Evolutionary conservation across 1,139 yeast genomes (phyloP).

Genomic region (Martiniozyma asiatica): DNA sequence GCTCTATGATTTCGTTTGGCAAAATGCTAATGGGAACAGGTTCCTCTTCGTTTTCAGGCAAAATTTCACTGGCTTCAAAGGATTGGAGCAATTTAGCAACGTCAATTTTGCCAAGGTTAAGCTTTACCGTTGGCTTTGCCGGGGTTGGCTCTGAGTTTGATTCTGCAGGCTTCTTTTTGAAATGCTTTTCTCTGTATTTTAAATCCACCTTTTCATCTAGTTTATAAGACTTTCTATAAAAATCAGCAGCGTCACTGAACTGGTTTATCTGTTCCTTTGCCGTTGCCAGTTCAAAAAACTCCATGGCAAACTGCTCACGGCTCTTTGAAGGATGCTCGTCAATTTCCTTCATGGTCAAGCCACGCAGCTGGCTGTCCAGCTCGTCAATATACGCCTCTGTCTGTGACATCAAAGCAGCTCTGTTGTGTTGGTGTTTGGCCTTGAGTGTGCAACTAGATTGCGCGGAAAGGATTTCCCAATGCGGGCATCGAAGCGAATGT

Average conservation of each 20-base stretch:
- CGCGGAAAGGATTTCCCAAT: too few relatives aligned
- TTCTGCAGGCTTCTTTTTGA: too few relatives aligned
- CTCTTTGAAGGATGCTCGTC: slow-evolving; percentile 19
- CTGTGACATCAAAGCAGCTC: too few relatives aligned
- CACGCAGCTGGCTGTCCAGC: slow-evolving; percentile 14
- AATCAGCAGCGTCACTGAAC: slow-evolving; percentile 68
- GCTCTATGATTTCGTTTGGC: slow-evolving; percentile 53
- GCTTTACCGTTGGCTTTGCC: too few relatives aligned
- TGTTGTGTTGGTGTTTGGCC: too few relatives aligned
- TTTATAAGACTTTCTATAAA: slow-evolving; percentile 62
- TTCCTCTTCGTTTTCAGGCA: slow-evolving; percentile 26
- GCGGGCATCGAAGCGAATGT: too few relatives aligned
- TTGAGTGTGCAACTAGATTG: too few relatives aligned
- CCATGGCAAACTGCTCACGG: slow-evolving; percentile 34
- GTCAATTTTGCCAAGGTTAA: slow-evolving; percentile 25
- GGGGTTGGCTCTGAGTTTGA: too few relatives aligned
- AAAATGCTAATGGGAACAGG: slow-evolving; percentile 47
- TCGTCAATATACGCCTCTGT: too few relatives aligned
- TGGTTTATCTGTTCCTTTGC: slow-evolving; percentile 63
- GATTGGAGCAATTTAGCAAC: slow-evolving; percentile 25
- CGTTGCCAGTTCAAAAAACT: slow-evolving; percentile 57
- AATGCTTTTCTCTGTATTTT: slow-evolving; percentile 38
- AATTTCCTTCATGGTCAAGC: slow-evolving; percentile 16
- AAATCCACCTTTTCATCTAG: slow-evolving; percentile 56
- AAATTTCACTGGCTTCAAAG: slow-evolving; percentile 24